Evolutionary conservation across 2,329 filamentous ascomycete species (phyloP).

Genomic region (Bipolaris oryzae): DNA sequence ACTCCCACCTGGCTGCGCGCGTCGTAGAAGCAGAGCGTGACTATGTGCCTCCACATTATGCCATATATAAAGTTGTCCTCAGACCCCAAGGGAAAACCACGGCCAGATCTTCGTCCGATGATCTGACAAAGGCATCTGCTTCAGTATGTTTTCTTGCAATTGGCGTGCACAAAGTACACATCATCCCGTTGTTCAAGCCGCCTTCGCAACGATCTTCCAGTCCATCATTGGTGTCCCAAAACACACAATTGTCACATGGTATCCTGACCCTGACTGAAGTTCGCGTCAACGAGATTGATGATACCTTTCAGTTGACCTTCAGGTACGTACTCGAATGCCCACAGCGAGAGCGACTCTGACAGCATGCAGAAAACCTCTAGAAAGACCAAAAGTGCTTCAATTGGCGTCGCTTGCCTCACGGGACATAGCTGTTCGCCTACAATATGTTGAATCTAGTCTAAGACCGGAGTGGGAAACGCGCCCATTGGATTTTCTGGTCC

Average conservation of each 20-base stretch:
- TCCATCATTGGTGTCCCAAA: conserved; percentile 59
- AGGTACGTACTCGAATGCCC: conserved; percentile 47
- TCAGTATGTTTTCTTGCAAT: conserved; percentile 72
- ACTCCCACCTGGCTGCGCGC: conserved; percentile 66
- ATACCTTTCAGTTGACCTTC: conserved; percentile 70
- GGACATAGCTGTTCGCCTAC: conserved; percentile 68
- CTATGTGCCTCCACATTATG: conserved; percentile 70
- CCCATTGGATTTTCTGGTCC: conserved; percentile 67
- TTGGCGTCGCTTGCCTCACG: conserved; percentile 68
- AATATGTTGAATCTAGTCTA: conserved; percentile 66
- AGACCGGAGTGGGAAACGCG: conserved; percentile 70
- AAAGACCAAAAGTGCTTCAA: conserved; percentile 61
- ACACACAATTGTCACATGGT: conserved; percentile 63
- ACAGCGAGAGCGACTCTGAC: conserved; percentile 10
- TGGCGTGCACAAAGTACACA: conserved; percentile 71
- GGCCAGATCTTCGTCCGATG: conserved; percentile 66
- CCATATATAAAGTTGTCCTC: conserved; percentile 71
- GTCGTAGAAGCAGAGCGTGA: conserved; percentile 70
- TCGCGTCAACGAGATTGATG: conserved; percentile 66
- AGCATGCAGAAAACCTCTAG: conserved; percentile 57
- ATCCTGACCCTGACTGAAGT: conserved; percentile 67
- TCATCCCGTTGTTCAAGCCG: conserved; percentile 68
- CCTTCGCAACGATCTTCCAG: conserved; percentile 60
- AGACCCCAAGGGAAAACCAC: conserved; percentile 63
- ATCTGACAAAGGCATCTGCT: conserved; percentile 67